Conservation (phyloP, 2,329 filamentous ascomycete species). For the Claviceps quebecensis region DNA sequence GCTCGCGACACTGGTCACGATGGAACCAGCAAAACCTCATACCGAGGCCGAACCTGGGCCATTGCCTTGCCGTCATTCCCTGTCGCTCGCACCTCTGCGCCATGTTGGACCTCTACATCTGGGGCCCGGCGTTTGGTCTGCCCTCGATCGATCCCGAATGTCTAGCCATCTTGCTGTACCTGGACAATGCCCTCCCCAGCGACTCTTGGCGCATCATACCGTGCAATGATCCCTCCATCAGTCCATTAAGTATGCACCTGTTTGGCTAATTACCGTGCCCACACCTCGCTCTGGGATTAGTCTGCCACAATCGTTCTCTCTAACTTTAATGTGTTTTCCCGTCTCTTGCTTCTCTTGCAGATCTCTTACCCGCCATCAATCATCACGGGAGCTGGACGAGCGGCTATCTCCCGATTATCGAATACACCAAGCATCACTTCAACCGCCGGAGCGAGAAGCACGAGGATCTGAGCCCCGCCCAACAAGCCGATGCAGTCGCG, state of each 20-base stretch:
- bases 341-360: conserved; percentile 21
- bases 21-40: background rate
- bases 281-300: background rate
- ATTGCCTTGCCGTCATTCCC: background rate
- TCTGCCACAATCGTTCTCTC: background rate
- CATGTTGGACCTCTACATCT: conserved; percentile 62
- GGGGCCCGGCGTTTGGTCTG: conserved; percentile 77
- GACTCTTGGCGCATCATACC: conserved; percentile 56
- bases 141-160: conserved; percentile 89
- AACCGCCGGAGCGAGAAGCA: conserved; percentile 20
- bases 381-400: conserved; percentile 38
- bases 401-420: conserved; percentile 48
- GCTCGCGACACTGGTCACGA: no score
- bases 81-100: background rate
- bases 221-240: conserved; percentile 57
- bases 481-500: conserved; percentile 34
- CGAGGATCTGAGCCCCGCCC: conserved; percentile 21
- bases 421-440: conserved; percentile 26
- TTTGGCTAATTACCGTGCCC: background rate
- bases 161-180: conserved; percentile 66
- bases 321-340: conserved; percentile 3
- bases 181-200: conserved; percentile 47
- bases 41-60: background rate
- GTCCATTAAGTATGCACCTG: conserved; percentile 48
- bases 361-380: conserved; percentile 39